Conservation (phyloP, 2,329 filamentous ascomycete species). For the Diaporthe velutina region DNA sequence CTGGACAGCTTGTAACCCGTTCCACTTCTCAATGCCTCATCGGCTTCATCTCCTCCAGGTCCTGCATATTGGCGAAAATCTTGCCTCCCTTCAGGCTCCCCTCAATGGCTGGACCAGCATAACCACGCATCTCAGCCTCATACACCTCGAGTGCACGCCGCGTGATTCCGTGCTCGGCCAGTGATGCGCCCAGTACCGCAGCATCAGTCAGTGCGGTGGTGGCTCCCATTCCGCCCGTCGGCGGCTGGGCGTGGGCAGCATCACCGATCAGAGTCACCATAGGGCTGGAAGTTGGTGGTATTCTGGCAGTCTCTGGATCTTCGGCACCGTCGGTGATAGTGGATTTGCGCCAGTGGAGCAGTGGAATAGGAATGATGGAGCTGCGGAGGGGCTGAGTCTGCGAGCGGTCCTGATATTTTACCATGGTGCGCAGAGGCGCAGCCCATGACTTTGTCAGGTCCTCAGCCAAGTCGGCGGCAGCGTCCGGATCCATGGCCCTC, state of each 20-base stretch:
- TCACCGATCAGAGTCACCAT: slow-evolving; percentile 23
- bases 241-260: slow-evolving; percentile 14
- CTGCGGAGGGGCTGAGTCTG: slow-evolving; percentile 10
- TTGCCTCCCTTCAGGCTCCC: background rate
- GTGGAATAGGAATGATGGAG: background rate
- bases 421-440: background rate
- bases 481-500: background rate
- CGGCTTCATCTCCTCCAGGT: slow-evolving; percentile 4
- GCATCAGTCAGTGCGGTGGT: background rate
- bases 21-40: background rate
- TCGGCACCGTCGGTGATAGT: background rate
- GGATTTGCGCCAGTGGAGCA: background rate
- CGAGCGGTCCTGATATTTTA: slow-evolving; percentile 6
- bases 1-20: background rate
- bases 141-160: background rate
- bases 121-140: slow-evolving; percentile 8
- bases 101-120: background rate
- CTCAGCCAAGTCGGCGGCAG: background rate
- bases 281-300: background rate
- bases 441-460: slow-evolving; percentile 16
- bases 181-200: background rate
- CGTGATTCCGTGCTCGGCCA: background rate
- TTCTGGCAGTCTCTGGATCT: background rate
- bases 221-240: background rate
- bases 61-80: background rate